phyloP scores from a whole-genome alignment of 352 stramenopile genomes.

The Globisporangium rhizosaccharum region DNA sequence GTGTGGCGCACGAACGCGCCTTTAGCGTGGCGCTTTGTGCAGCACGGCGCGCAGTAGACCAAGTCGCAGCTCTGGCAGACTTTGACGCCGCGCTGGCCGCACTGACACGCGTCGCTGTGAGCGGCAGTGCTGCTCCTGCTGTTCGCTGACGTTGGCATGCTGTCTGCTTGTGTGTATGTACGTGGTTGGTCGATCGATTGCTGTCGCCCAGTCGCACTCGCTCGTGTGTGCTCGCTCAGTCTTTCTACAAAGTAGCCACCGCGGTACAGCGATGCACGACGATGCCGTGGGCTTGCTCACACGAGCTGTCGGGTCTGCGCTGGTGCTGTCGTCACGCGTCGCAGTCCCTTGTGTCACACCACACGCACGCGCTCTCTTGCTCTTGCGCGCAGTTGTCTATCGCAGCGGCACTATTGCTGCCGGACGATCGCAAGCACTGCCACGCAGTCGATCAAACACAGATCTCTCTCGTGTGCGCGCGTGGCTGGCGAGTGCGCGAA shows the following conservation, averaged over 20 bases:
- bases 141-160: neutral
- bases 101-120: conserved; percentile 16
- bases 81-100: conserved; percentile 14
- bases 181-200: too few species aligned
- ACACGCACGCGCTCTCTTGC: too few species aligned
- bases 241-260: conserved; percentile 1
- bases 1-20: conserved; percentile 31
- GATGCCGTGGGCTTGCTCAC: neutral
- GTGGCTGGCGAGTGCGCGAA: too few species aligned
- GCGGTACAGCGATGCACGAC: neutral
- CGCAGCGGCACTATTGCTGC: too few species aligned
- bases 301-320: too few species aligned
- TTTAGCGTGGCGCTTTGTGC: conserved; percentile 23
- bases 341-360: neutral
- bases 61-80: conserved; percentile 28
- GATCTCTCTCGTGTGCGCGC: too few species aligned
- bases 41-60: conserved; percentile 27
- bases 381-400: too few species aligned
- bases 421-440: too few species aligned
- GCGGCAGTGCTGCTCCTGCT: neutral
- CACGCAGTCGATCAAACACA: too few species aligned
- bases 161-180: neutral
- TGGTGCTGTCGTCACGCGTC: too few species aligned
- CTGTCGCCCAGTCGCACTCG: too few species aligned
- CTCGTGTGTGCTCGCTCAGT: neutral